Evolutionary conservation across 805 yeast species (phyloP).

Genomic region (Wickerhamiella domercqiae): DNA sequence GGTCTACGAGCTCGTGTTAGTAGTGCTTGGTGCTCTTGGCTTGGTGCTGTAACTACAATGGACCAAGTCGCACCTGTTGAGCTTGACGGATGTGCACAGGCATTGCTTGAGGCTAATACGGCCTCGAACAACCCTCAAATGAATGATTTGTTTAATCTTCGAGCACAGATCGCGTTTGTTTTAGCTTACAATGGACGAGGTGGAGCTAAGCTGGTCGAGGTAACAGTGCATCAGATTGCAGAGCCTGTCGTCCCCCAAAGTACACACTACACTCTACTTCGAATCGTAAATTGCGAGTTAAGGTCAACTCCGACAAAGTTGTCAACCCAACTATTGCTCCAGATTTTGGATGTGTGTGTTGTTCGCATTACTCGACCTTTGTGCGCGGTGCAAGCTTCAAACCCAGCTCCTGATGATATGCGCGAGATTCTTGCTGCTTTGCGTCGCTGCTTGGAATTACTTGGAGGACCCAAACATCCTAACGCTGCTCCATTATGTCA

Average conservation of each 20-base stretch:
- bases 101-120: not conserved
- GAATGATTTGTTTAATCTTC: conserved; percentile 79
- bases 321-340: conserved; percentile 16
- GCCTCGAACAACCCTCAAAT: not conserved
- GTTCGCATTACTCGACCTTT: conserved; percentile 33
- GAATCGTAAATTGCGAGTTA: conserved; percentile 11
- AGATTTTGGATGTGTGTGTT: conserved; percentile 45
- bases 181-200: conserved; percentile 34
- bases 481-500: conserved; percentile 8
- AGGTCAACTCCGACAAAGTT: conserved; percentile 13
- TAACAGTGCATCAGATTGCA: conserved; percentile 20
- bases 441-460: conserved; percentile 33
- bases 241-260: conserved; percentile 28
- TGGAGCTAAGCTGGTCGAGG: conserved; percentile 27
- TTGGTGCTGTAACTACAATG: not conserved
- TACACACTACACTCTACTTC: conserved; percentile 19
- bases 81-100: not conserved
- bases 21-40: conserved; percentile 7
- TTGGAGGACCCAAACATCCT: not conserved
- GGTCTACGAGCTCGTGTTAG: conserved; percentile 6
- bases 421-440: conserved; percentile 48
- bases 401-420: conserved; percentile 38
- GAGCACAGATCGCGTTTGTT: conserved; percentile 59
- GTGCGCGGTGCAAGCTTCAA: not conserved
- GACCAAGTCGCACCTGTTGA: too few species aligned